Evolutionary conservation across 2,329 filamentous ascomycete genomes (phyloP).

Genomic region (Drechslera avenae): DNA sequence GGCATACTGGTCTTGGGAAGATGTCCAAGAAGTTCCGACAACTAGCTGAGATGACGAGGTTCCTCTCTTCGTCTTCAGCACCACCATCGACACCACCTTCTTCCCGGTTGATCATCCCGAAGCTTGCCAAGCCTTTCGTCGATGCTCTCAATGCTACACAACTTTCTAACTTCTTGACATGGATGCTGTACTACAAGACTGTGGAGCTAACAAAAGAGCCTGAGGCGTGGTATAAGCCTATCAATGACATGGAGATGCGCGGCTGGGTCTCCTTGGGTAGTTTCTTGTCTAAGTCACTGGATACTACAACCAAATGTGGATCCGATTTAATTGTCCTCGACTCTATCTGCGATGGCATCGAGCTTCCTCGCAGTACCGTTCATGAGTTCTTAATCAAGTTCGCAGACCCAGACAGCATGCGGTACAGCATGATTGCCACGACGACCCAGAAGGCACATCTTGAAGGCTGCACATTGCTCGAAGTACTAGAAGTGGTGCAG

Average conservation of each 20-base stretch:
- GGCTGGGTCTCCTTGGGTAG: constrained; percentile 30
- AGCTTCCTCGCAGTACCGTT: constrained; percentile 11
- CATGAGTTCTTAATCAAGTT: constrained; percentile 19
- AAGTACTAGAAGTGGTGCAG: constrained; percentile 15
- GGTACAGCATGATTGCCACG: constrained; percentile 16
- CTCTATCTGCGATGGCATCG: constrained; percentile 22
- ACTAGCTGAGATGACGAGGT: constrained; percentile 3
- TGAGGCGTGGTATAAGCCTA: constrained; percentile 19
- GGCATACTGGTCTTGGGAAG: not conserved
- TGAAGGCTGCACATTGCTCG: not conserved
- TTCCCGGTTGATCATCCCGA: constrained; percentile 1
- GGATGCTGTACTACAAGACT: constrained; percentile 32
- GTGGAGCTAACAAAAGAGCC: constrained; percentile 26
- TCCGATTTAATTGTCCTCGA: constrained; percentile 25
- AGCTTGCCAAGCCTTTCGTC: constrained; percentile 21
- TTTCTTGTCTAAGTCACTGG: constrained; percentile 6
- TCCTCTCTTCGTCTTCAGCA: not conserved
- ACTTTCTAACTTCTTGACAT: constrained; percentile 30
- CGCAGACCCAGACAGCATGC: constrained; percentile 22
- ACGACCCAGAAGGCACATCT: not conserved
- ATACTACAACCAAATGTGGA: constrained; percentile 6
- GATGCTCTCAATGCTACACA: constrained; percentile 16
- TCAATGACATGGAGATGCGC: constrained; percentile 25
- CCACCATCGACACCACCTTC: not conserved
- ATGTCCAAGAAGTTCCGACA: constrained; percentile 1